Base-by-base conservation (phyloP, 2,329 filamentous ascomycete species). In the Cercospora zeina region DNA sequence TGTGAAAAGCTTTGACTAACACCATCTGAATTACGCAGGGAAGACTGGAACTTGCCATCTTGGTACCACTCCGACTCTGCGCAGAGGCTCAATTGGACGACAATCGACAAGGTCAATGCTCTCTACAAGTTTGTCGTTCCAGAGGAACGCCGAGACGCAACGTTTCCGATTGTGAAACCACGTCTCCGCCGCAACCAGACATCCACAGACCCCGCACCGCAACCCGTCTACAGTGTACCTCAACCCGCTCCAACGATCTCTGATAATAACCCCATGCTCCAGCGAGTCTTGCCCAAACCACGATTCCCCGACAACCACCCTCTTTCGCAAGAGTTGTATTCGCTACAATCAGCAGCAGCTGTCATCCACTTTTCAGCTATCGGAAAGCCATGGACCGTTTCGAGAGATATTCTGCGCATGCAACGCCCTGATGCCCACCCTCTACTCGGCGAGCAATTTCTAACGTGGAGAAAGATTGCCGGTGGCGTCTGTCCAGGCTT, bases 41-140 rank as follows among this genome's bases (percentile, higher is more conserved):
- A 73, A 58, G 67, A 71, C 49, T 74, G 72, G 71, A 69, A 70
- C 57, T 33, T 74, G 36, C 72, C 72, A 8, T 63, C 51, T 13
- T 73, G 70, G 70, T 71, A 67, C 54, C 66, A 68, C 42, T 16
- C 64, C 9, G 36, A 60, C n/a, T 37, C 39, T 9, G 36, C 19
- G 10, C 47, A 54, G 6, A 55, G 54, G 33, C 58, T 65, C 11
- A 67, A 67, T 21, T 58, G 61, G 62, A 66, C 63, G 8, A 65
- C 62, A 1, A 60, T 68, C 42, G 56, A 65, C 9, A 45, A 51
- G 14, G 37, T 66, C 11, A 68, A 70, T 54, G 58, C 45, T 19
- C 33, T 67, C 14, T 54, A 57, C 34, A 59, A 30, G 27, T 13
- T 9, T 19, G 16, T 30, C n/a, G 24, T 24, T 9, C 19, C 9